These are phyloP conservation scores for Acacia melanoxylon DNA, from an alignment of 306 rosid genomes.

Conservation along the genomic window DNA sequence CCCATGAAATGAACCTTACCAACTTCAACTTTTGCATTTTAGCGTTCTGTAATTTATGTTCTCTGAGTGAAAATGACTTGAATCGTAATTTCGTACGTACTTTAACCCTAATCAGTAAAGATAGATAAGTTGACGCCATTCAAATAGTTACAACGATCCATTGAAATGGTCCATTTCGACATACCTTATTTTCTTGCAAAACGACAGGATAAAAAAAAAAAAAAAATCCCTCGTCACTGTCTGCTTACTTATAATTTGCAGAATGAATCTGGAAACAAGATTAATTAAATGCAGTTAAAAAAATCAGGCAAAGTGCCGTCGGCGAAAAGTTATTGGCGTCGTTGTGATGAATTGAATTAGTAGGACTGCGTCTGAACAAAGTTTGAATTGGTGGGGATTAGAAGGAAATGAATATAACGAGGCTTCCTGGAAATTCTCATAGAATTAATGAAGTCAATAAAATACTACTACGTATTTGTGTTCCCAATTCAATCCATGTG, in stretches of 20 bases:
- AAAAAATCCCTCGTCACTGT: too few species aligned
- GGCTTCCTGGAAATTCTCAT: not conserved
- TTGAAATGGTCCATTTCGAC: not conserved
- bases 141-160: not conserved
- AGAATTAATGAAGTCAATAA: not conserved
- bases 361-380: not conserved
- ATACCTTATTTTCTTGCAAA: too few species aligned
- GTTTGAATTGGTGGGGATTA: not conserved
- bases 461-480: not conserved
- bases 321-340: not conserved
- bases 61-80: too few species aligned
- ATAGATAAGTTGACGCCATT: not conserved
- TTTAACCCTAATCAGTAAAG: not conserved
- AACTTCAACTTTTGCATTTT: not conserved
- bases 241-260: not conserved
- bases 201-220: too few species aligned
- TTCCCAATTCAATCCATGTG: not conserved
- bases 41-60: too few species aligned
- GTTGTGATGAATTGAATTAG: not conserved
- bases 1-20: not conserved
- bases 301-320: not conserved
- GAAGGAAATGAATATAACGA: not conserved
- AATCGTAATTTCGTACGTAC: not conserved
- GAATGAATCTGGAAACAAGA: not conserved
- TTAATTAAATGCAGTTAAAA: not conserved